phyloP scores from a whole-genome alignment of 2,329 filamentous ascomycete genomes.

The Teratosphaeria nubilosa region DNA sequence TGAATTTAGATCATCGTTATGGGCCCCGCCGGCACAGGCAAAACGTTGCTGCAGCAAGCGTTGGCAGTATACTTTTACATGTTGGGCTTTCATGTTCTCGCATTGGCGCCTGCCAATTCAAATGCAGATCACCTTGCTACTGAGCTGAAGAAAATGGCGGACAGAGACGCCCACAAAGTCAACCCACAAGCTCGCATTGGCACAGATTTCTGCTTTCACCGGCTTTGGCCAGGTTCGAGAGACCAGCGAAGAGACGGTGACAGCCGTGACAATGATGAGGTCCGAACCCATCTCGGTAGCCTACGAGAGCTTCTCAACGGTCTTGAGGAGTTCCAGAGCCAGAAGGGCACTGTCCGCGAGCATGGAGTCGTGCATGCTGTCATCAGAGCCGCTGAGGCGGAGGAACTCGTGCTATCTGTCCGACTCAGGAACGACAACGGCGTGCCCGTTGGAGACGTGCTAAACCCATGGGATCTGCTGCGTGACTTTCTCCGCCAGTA shows the following conservation, averaged over 20 bases:
- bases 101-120: slow-evolving; percentile 9
- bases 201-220: slow-evolving; percentile 1
- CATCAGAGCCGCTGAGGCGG: background rate
- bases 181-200: background rate
- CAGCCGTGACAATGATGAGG: background rate
- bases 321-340: background rate
- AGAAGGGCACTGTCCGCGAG: background rate
- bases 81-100: slow-evolving; percentile 8
- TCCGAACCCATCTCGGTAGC: background rate
- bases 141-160: background rate
- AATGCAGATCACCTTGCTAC: slow-evolving; percentile 7
- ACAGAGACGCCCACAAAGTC: background rate
- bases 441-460: background rate
- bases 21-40: slow-evolving; percentile 11
- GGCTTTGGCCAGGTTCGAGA: slow-evolving; percentile 6
- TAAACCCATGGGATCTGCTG: slow-evolving; percentile 1
- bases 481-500: background rate
- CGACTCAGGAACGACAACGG: background rate
- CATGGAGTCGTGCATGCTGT: slow-evolving; percentile 2
- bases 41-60: slow-evolving; percentile 10
- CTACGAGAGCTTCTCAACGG: background rate
- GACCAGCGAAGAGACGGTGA: background rate
- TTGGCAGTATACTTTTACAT: slow-evolving; percentile 10
- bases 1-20: background rate
- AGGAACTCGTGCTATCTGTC: background rate